Evolutionary conservation across 192 early-diverging fungal species (phyloP).

Genomic region (Rhizophagus clarus): DNA sequence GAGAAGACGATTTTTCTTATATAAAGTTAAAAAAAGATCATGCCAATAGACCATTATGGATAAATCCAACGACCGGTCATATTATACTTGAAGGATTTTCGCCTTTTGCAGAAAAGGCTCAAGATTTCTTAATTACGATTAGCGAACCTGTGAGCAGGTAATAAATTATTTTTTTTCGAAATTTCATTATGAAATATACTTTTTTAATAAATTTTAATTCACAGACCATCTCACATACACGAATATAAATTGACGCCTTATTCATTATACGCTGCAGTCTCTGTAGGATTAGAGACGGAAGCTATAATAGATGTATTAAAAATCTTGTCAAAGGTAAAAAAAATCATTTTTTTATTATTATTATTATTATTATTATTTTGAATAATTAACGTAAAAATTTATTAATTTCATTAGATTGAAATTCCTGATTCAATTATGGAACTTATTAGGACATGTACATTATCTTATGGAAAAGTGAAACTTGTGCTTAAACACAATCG

Average conservation of each 20-base stretch:
- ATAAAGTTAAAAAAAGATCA: conserved; percentile 88
- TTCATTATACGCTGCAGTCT: conserved; percentile 97
- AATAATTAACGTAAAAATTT: background rate
- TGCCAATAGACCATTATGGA: conserved; percentile 86
- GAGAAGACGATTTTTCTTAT: conserved; percentile 72
- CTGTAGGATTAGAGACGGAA: conserved; percentile 89
- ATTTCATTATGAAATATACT: background rate
- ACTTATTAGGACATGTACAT: conserved; percentile 80
- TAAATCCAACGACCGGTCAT: conserved; percentile 74
- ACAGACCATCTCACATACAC: conserved; percentile 73
- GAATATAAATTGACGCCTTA: conserved; percentile 96
- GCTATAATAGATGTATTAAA: conserved; percentile 91
- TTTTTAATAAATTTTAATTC: background rate
- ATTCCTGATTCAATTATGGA: conserved; percentile 69
- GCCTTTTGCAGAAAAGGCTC: conserved; percentile 92
- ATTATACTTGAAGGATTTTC: conserved; percentile 98
- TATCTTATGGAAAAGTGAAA: conserved; percentile 94
- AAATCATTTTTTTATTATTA: no score
- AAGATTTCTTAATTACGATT: conserved; percentile 94
- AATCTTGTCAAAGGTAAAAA: conserved; percentile 80
- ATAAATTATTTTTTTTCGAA: conserved; percentile 37
- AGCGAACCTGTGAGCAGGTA: conserved; percentile 91
- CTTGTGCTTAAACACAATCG: conserved; percentile 93
- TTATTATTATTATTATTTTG: background rate
- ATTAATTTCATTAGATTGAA: conserved; percentile 17